Base-by-base conservation (phyloP, 805 yeast genomes). In the Priceomyces castillae region DNA sequence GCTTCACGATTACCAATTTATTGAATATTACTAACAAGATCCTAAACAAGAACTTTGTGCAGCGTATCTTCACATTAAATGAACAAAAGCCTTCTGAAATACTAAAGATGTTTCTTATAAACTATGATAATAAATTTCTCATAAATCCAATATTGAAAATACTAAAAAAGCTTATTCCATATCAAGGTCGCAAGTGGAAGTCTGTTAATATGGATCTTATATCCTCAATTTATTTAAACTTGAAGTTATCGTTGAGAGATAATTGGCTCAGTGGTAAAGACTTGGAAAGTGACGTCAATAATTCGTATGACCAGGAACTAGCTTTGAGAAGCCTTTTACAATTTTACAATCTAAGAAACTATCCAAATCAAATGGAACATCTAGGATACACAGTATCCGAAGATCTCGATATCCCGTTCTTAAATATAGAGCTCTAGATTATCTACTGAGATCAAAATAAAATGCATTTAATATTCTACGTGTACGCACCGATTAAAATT, bases 181-280 rank as follows among this genome's bases (percentile, higher is more conserved):
- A 84, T 64, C 90, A 88, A 55, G 97, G 97, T 15, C 81, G 94
- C 46, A 90, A 90, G 62, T 92, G 99, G 99, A 82, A 90, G 53
- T 78, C 90, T 11, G 79, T 82, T 49, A 94, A 92, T 59, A 92
- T 94, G 97, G 97, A 90, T 51, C 71, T 94, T 37, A 86, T 92
- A 3, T 88, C 97, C 0, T 82, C 87, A 47, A 90, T 92, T 2
- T 92, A 86, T 55, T 60, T 94, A 20, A 82, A 89, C 57, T 78
- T 87, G 53, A 78, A 81, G 52, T 69, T 90, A 30, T 79, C 82
- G 14, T 62, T 92, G 38, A 76, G 81, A 47, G 99, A 92, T 58
- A 84, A 82, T 48, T 92, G 98, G 98, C 73, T 92, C 22, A 82
- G 75, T 50, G 96, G 96, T 0, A 76, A 79, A 46, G 95, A 89